phyloP scores from a whole-genome alignment of 805 yeast genomes.

The Saturnispora quitensis region DNA sequence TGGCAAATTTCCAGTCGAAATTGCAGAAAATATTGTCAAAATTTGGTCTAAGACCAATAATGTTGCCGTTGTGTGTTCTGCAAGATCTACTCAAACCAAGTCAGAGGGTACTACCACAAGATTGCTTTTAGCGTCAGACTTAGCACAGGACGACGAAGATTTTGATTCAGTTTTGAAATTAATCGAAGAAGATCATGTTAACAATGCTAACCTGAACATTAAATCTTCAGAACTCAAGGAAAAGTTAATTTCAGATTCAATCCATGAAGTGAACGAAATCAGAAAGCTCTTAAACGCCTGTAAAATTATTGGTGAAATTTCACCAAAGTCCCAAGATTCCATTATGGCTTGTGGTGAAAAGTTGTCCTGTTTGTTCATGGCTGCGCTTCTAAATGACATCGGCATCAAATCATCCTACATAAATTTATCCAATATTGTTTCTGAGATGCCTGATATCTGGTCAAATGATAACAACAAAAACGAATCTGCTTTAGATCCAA shows the following conservation, averaged over 20 bases:
- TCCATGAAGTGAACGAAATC: slow-evolving; percentile 57
- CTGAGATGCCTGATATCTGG: slow-evolving; percentile 25
- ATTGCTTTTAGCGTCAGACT: slow-evolving; percentile 73
- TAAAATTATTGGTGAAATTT: slow-evolving; percentile 83
- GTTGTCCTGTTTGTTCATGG: slow-evolving; percentile 81
- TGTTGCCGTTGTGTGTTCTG: slow-evolving; percentile 94
- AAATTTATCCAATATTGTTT: slow-evolving; percentile 63
- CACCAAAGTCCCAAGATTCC: slow-evolving; percentile 77
- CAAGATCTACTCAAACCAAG: slow-evolving; percentile 84
- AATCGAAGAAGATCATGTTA: slow-evolving; percentile 69
- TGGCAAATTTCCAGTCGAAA: slow-evolving; percentile 84
- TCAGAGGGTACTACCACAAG: slow-evolving; percentile 94
- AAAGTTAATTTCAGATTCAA: slow-evolving; percentile 49
- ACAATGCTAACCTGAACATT: slow-evolving; percentile 56
- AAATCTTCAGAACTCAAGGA: slow-evolving; percentile 35
- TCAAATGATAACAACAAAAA: slow-evolving; percentile 30
- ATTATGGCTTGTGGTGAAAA: slow-evolving; percentile 94
- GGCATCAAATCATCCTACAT: slow-evolving; percentile 74
- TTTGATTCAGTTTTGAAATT: slow-evolving; percentile 51
- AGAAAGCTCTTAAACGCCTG: slow-evolving; percentile 74
- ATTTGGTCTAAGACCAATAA: slow-evolving; percentile 48
- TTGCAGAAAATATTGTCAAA: slow-evolving; percentile 76
- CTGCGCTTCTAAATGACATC: slow-evolving; percentile 72
- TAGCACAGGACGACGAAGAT: slow-evolving; percentile 46
- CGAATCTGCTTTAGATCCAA: slow-evolving; percentile 35